A percentile compares a stretch with the other conserved stretches of the same genome.
Conservation (phyloP, 2,329 filamentous ascomycete species). For the Arthrobotrys iridis region DNA sequence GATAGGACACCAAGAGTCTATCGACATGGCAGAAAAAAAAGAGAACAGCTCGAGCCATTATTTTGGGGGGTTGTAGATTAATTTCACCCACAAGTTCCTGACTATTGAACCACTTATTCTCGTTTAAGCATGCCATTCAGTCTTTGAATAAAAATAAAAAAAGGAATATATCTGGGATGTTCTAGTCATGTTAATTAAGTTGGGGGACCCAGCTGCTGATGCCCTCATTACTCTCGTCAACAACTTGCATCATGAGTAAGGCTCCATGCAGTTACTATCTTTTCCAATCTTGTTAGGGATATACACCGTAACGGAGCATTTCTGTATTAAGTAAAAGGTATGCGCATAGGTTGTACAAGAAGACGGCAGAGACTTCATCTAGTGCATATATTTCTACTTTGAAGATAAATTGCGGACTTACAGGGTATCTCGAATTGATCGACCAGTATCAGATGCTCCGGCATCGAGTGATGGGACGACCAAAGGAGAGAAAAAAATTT, state of each 20-base stretch:
- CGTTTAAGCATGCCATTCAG: no score
- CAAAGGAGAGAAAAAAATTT: not conserved
- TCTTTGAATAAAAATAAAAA: no score
- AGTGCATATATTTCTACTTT: not conserved
- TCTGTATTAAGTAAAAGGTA: not conserved
- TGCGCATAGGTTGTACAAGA: not conserved
- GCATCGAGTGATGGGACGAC: not conserved
- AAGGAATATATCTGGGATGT: no score
- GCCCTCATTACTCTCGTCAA: constrained; percentile 11
- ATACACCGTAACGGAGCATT: constrained; percentile 1
- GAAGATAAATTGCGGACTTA: not conserved
- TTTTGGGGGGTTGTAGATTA: not conserved
- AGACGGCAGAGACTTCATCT: constrained; percentile 14
- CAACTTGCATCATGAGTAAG: not conserved
- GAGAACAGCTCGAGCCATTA: no score
- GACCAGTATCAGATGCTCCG: not conserved
- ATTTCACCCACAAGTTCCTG: not conserved
- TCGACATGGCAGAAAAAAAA: not conserved
- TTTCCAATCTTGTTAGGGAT: constrained; percentile 3
- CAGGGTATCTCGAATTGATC: constrained; percentile 8
- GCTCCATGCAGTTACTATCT: constrained; percentile 6
- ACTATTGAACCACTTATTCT: no score
- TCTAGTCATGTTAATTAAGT: no score
- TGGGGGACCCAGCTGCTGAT: not conserved
- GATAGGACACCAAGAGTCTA: not conserved